Base-by-base conservation (phyloP, 306 rosid genomes). In the Castanea mollissima region DNA sequence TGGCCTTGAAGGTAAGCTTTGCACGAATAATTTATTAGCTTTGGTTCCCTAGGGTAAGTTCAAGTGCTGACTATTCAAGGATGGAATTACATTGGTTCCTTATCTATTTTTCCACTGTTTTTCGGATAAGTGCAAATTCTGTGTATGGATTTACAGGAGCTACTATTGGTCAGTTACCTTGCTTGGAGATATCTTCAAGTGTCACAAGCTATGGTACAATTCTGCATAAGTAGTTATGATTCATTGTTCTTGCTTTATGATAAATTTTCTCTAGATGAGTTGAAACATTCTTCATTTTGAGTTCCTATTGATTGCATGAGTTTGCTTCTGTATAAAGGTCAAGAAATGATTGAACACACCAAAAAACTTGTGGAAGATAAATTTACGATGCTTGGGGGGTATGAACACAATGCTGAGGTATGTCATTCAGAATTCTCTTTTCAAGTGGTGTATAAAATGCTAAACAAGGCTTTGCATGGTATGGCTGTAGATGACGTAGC, bases 111-210 rank as follows among this genome's bases (percentile, higher is more conserved):
- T 16, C 67, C 41, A 51, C 80, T 78, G 83, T 73, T 76, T 69
- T 83, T 74, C 89, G 91, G 99, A 54, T 95, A 75, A 95, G 99
- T 89, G 99, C 99, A 77, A 95, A 95, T 88, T 95, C 99, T 14
- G 99, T 95, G 14, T 95, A 95, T 83, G 99, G 98, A 83, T 92
- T 95, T 87, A 95, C 99, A 13, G 99, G 99, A 84, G 99, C 99
- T 71, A 91, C 99, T 60, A 55, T 95, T 75, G 98, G 95, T 72
- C 99, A 92, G 85, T 88, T 95, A 77, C 99, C 98, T 15, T 95
- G 99, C 84, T 3, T 95, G 76, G 97, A 89, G 91, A 95, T 95
- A 89, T 95, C 99, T 16, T 95, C 99, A 34, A 95, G 99, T 91
- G 99, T 95, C 80, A 95, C 99, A n/a, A 95, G 99, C 94, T 95